These are phyloP conservation scores for Gracilariopsis chorda DNA, from an alignment of 23 red algal species.

Conservation along the genomic window DNA sequence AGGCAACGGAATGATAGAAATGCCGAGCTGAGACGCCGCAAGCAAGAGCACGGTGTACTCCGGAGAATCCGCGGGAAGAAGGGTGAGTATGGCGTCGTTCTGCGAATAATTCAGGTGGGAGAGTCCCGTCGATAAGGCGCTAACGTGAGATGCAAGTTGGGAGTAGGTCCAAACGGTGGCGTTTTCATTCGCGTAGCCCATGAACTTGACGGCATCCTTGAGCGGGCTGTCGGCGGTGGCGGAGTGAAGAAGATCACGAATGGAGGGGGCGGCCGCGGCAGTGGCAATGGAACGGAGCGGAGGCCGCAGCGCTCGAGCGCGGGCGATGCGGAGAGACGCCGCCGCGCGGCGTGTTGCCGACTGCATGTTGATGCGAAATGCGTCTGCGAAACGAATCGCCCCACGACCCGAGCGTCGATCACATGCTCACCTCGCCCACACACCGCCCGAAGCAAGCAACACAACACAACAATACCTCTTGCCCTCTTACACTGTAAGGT, in stretches of 20 bases:
- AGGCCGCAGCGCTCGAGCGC: neutral
- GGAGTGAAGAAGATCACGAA: neutral
- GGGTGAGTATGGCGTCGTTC: constrained; percentile 4
- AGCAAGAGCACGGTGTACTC: constrained; percentile 45
- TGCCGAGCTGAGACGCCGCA: constrained; percentile 16
- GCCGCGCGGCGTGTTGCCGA: neutral
- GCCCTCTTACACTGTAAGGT: too few species aligned
- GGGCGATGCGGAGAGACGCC: neutral
- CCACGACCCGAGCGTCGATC: too few species aligned
- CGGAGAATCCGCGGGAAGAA: constrained; percentile 30
- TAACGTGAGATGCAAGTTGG: constrained; percentile 21
- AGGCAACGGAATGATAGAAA: constrained; percentile 12
- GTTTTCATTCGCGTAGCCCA: neutral
- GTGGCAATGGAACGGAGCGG: neutral
- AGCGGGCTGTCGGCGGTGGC: constrained; percentile 7
- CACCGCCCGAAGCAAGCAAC: too few species aligned
- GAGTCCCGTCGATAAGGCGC: constrained; percentile 42
- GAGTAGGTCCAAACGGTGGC: constrained; percentile 29
- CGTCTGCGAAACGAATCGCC: too few species aligned
- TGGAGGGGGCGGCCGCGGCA: neutral
- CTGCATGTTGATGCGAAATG: neutral
- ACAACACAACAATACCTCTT: too few species aligned
- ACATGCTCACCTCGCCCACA: too few species aligned
- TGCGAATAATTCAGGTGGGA: neutral
- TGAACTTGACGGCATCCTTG: constrained; percentile 61